phyloP scores from a whole-genome alignment of 1,284 basidiomycete genomes.

The Cryptococcus hybrid region DNA sequence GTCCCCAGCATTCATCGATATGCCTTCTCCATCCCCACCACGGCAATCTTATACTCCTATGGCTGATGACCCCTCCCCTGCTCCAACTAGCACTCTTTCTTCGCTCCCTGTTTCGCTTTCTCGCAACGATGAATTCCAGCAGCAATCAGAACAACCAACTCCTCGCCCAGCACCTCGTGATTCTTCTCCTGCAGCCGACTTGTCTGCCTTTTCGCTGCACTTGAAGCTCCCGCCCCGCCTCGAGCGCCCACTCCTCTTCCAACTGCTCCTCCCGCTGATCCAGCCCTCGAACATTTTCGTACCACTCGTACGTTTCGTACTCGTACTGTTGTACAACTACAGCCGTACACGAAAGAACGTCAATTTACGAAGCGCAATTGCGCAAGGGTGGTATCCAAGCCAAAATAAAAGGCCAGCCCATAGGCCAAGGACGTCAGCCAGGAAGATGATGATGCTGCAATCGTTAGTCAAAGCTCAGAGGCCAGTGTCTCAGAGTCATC shows the following conservation, averaged over 20 bases:
- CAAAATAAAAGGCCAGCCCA: neutral
- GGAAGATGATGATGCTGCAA: constrained; percentile 13
- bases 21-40: no score
- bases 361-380: constrained; percentile 42
- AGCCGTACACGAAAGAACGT: constrained; percentile 48
- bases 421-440: neutral
- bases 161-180: neutral
- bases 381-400: constrained; percentile 29
- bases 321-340: constrained; percentile 47
- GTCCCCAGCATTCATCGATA: no score
- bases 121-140: no score
- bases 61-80: no score
- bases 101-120: no score
- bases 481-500: constrained; percentile 5
- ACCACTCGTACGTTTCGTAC: constrained; percentile 46
- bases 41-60: no score
- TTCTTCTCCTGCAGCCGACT: constrained; percentile 5
- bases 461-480: constrained; percentile 12
- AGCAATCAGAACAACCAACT: neutral
- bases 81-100: no score
- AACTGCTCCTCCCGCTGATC: constrained; percentile 20
- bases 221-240: neutral
- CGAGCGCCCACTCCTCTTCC: neutral
- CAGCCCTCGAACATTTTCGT: constrained; percentile 40
- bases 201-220: constrained; percentile 8